Evolutionary conservation across 495 filamentous ascomycete genomes (phyloP).

Genomic region (Endocarpon pusillum): DNA sequence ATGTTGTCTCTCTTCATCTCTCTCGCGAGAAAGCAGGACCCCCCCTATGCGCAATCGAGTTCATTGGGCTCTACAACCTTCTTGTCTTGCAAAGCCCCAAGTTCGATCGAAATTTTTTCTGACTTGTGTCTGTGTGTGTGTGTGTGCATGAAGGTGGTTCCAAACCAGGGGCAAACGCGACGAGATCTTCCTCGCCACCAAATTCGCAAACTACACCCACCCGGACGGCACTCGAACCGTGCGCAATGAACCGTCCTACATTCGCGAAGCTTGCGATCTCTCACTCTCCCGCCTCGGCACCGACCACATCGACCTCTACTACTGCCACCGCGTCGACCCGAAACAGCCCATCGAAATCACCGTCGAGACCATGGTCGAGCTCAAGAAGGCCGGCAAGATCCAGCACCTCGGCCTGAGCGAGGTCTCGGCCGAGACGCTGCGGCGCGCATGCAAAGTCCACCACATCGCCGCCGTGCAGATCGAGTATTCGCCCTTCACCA

Average conservation of each 20-base stretch:
- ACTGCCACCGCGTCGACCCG: constrained; percentile 35
- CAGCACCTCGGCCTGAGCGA: constrained; percentile 41
- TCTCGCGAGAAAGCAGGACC: no score
- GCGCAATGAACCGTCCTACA: constrained; percentile 36
- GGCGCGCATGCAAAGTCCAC: constrained; percentile 39
- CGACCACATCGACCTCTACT: constrained; percentile 42
- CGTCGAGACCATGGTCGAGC: constrained; percentile 30
- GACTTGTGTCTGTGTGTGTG: no score
- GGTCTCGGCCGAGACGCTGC: constrained; percentile 34
- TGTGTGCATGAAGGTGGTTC: constrained; percentile 28
- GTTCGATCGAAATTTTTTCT: no score
- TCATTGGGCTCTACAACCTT: no score
- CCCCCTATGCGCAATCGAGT: no score
- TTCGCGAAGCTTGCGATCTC: constrained; percentile 28
- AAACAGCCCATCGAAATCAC: constrained; percentile 48
- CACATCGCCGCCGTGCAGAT: constrained; percentile 44
- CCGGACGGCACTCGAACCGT: constrained; percentile 11
- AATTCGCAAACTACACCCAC: constrained; percentile 29
- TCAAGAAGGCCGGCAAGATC: constrained; percentile 40
- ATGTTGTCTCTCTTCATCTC: no score
- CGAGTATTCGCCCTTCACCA: constrained; percentile 42
- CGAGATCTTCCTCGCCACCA: constrained; percentile 41
- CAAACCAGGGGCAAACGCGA: constrained; percentile 32
- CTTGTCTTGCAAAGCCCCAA: no score
- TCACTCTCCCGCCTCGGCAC: constrained; percentile 34